Evolutionary conservation across 1,284 basidiomycete genomes (phyloP), one percentile per base, ranked within the genome.

Genomic region (Microbotryum intermedium): DNA sequence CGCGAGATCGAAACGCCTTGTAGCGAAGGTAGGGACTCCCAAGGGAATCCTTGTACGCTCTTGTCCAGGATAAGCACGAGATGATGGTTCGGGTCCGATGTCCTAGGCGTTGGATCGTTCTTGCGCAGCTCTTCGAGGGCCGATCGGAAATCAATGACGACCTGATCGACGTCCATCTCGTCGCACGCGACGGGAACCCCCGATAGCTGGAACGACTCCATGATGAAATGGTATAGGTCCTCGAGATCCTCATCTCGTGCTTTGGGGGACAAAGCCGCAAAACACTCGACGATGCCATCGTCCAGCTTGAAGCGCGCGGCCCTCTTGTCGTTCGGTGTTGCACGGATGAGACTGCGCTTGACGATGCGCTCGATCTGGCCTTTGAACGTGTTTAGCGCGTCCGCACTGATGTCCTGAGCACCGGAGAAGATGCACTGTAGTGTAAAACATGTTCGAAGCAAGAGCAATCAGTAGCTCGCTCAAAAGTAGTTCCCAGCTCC

Each of bases 191-290:
- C 83, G 0, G 87, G 85, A 8, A 90, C 81, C 2, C 93, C 94
- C 69, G 91, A 85, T 75, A 94, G 88, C 70, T 95, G 92, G 73
- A 93, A 92, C 0, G 93, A 80, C 72, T 97, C 95, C 52, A 97
- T 80, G 25, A 95, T 81, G 75, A 95, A 97, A 75, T 94, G 95
- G 8, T 91, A 82, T 44, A 97, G 77, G 72, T 99, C 95, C 73
- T 97, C 93, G 18, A 97, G 78, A 71, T 97, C 94, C 72, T 98
- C 94, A 67, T 95, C 89, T 26, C 83, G 82, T 68, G 88, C 90
- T 66, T 84, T 83, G 0, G 87, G 83, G 1, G 86, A 83, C 1
- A 98, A 78, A 0, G 84, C 84, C 0, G 90, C 84, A 70, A 98
- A 90, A 73, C 89, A 90, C 67, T 87, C 82, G n/a, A 97, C 76